Base-by-base conservation (phyloP, 345 rosid species). In the Heritiera fomes region DNA sequence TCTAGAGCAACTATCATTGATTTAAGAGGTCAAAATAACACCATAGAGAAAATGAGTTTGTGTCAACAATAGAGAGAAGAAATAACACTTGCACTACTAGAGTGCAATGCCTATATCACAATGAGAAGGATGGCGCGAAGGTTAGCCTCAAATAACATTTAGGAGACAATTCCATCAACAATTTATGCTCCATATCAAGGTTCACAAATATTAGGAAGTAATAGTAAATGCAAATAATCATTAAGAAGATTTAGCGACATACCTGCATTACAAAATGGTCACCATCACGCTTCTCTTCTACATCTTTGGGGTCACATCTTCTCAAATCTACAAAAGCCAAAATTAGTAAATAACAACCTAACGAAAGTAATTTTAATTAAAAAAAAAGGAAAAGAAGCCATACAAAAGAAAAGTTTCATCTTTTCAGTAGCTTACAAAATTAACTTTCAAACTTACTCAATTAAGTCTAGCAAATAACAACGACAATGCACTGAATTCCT, bases 191-290 rank as follows among this genome's bases (percentile, higher is more conserved):
- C 3, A 50, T 15, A 53, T 43, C 71, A 41, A 66, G 50, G 49
- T 14, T 41, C 40, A 61, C n/a, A 65, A 40, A 8, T 14, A 17
- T 4, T 61, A 61, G 40, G 3, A 40, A 65, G 6, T 17, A 43
- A n/a, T n/a, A 20, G 9, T 49, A 8, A 6, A 71, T 2, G 58
- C 7, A 49, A 15, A 15, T 17, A 2, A 40, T 11, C 38, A 46
- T 12, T 28, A 69, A 45, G 10, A 46, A 46, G 9, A 46, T 20
- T 4, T 46, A 55, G 18, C 17, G 15, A 49, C 43, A 17, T 61
- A 91, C 95, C 95, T 88, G 90, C 60, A 91, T 79, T 79, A 80
- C 87, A 83, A 91, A 89, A 79, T 86, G 81, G 78, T 91, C 93
- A 8, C 90, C 92, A 38, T 83, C 77, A 71, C 82, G 86, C 85